Evolutionary conservation across 192 early-diverging fungal species (phyloP), one percentile per base, ranked within the genome.

Genomic region (Coemansia sp.): DNA sequence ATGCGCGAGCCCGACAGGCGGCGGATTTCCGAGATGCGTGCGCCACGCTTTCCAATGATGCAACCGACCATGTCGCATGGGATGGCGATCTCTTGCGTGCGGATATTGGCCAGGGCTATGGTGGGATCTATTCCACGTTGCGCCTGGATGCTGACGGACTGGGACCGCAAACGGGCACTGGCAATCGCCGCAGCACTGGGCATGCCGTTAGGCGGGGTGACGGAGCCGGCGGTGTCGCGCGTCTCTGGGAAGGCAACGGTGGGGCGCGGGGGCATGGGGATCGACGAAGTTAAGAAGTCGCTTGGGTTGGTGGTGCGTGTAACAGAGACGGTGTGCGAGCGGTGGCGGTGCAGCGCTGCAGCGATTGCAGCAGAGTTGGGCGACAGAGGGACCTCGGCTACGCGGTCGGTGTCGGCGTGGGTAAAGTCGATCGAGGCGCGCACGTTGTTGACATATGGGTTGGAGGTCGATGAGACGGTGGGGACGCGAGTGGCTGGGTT

Each of bases 11-110:
- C 91, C 15, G 91, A 92, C 18, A 90, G 73, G 35, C 86, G 85
- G 64, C 91, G 90, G 67, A 91, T 92, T 72, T 92, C 91, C 18
- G 91, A 87, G 64, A 92, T 90, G 66, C 90, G 90, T 30, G 86
- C 84, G 26, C 94, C 95, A 39, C 85, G 88, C 79, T 95, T 95
- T 64, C 96, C 96, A 78, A 99, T 99, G 71, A 99, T 94, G 68
- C 94, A 94, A 29, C 96, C 96, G 51, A 95, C 95, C 91, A 97
- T 92, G 73, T 95, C 94, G 72, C 89, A 88, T 20, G 96, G 94
- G 61, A 99, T 94, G 53, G 87, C 88, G 68, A 98, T 94, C 66
- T 95, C 89, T 72, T 93, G 90, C 26, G 87, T 92, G 70, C 90
- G 88, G 68, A 86, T 83, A 70, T 87, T 85, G 56, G 81, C 71